Percentiles rank a stretch among this genome's conserved stretches.
Evolutionary conservation across 352 stramenopile genomes (phyloP).

Genomic region (Phytophthora rubi): DNA sequence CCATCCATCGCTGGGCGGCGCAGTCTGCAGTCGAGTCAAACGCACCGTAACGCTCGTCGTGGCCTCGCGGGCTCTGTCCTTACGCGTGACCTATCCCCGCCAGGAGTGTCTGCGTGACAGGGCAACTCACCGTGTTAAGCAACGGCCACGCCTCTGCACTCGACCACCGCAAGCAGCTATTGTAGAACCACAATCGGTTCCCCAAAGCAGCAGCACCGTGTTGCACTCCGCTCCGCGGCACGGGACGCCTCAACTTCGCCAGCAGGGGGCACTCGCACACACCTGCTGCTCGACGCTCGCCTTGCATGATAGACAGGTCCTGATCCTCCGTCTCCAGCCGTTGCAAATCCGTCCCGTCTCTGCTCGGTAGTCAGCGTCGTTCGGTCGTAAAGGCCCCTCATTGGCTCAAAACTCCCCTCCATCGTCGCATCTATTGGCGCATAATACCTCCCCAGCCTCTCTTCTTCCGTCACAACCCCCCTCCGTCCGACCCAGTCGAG

Average conservation of each 20-base stretch:
- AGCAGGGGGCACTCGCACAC: background rate
- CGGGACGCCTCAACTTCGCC: too few relatives aligned
- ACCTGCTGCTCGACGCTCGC: background rate
- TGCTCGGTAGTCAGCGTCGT: background rate
- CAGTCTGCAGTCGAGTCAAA: background rate
- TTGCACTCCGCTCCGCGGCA: background rate
- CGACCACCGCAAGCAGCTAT: too few relatives aligned
- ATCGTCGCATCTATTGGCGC: background rate
- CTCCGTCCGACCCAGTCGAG: constrained; percentile 4
- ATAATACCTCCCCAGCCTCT: constrained; percentile 9
- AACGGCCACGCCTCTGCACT: background rate
- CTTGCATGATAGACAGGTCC: too few relatives aligned
- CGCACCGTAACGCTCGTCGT: constrained; percentile 25
- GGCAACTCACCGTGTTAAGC: constrained; percentile 4
- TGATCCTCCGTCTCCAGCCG: background rate
- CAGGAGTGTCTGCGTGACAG: constrained; percentile 5
- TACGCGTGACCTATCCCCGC: background rate
- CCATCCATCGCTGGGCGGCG: constrained; percentile 16
- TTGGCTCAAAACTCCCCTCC: background rate
- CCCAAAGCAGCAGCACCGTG: background rate
- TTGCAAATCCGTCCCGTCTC: background rate
- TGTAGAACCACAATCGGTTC: too few relatives aligned
- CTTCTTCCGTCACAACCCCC: background rate
- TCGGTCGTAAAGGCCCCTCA: background rate
- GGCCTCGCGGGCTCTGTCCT: constrained; percentile 5